Evolutionary conservation across 352 stramenopile species (phyloP), one percentile per base, ranked within the genome.

Genomic region (Globisporangium splendens): DNA sequence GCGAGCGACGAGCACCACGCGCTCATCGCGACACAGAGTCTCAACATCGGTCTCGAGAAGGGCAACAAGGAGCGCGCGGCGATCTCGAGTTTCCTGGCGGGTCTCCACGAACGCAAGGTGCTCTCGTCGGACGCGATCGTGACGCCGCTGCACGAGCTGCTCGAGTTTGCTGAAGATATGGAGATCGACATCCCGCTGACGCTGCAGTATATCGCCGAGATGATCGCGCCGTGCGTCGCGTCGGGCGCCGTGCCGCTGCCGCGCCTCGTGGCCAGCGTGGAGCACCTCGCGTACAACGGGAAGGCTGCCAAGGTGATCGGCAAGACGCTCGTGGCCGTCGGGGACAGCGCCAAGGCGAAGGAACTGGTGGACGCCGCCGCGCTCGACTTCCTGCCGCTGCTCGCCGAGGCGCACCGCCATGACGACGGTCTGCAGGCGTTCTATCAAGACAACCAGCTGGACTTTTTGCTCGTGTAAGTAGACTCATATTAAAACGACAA

Each of bases 111-210:
- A 18, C 67, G 68, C 13, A 61, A 86, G 38, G 35, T 93, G 12
- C 46, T 93, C 11, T 77, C 68, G 11, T 61, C 54, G 15, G 69
- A 73, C 38, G 64, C 62, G 22, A 63, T 91, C 15, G 56, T 65
- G 24, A 59, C 50, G 39, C 66, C 74, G n/a, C 49, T 89, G 48
- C 57, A 75, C 50, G 79, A 89, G 2, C 48, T 89, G 54, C 63
- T 93, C 28, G 84, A 91, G 68, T 83, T 89, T 47, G 67, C 76
- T 18, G 84, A 93, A 46, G 84, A 93, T 50, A 76, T 91, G 41
- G 84, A 91, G 61, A 89, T 93, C 55, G 84, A 93, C 46, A 91
- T 91, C 53, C 84, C 84, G 13, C 72, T 82, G 53, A 84, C 79
- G 56, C 67, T 88, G 12, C 64, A 70, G 39, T 93, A 93, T 66